Evolutionary conservation across 805 yeast species (phyloP).

Genomic region (Ogataea wickerhamii): DNA sequence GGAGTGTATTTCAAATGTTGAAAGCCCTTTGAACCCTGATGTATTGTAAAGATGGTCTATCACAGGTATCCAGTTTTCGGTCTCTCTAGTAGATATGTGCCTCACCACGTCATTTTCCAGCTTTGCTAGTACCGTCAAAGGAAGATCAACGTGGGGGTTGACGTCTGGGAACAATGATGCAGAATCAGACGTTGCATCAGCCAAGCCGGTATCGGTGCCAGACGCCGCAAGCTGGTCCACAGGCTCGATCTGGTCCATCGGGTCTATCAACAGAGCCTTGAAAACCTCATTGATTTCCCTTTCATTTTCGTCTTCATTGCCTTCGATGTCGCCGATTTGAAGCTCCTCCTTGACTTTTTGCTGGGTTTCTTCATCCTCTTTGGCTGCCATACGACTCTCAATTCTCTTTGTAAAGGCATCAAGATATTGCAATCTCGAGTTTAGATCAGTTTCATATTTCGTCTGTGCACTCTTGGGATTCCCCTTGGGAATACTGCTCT

Average conservation of each 20-base stretch:
- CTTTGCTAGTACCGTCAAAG: slow-evolving; percentile 34
- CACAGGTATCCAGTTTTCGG: slow-evolving; percentile 48
- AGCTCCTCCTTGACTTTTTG: slow-evolving; percentile 20
- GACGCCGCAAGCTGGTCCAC: background rate
- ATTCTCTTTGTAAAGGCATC: slow-evolving; percentile 28
- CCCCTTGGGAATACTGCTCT: too few relatives aligned
- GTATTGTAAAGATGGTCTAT: slow-evolving; percentile 34
- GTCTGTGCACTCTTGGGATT: too few relatives aligned
- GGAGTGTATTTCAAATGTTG: slow-evolving; percentile 32
- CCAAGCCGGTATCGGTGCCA: too few relatives aligned
- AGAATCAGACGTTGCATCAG: too few relatives aligned
- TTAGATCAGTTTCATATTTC: background rate
- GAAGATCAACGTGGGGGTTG: slow-evolving; percentile 30
- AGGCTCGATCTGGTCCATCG: slow-evolving; percentile 3
- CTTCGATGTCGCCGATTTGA: slow-evolving; percentile 15
- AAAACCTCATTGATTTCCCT: slow-evolving; percentile 29
- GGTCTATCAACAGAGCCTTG: slow-evolving; percentile 21
- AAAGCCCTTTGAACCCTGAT: slow-evolving; percentile 34
- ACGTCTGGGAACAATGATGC: slow-evolving; percentile 27
- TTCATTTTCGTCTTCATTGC: slow-evolving; percentile 16
- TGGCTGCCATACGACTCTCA: slow-evolving; percentile 21
- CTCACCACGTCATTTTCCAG: slow-evolving; percentile 38
- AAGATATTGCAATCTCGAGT: slow-evolving; percentile 22
- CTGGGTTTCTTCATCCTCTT: slow-evolving; percentile 17
- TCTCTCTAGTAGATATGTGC: slow-evolving; percentile 36